These are phyloP conservation scores for Crithidia brevicula DNA, from an alignment of 208 protist species.

Conservation along the genomic window DNA sequence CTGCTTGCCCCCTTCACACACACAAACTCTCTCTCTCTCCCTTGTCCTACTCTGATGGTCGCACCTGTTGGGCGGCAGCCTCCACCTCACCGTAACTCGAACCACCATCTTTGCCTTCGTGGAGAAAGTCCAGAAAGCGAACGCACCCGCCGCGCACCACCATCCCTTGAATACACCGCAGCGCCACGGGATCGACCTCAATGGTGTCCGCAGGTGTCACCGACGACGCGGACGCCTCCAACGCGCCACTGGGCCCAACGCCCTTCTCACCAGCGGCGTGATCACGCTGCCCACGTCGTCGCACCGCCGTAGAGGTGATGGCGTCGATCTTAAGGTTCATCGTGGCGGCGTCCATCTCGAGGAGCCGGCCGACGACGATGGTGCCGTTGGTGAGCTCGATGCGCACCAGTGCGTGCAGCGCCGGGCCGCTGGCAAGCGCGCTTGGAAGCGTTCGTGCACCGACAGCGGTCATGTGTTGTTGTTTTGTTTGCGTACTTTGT, in stretches of 20 bases:
- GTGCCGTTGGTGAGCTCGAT: conserved; percentile 80
- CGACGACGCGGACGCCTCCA: not conserved
- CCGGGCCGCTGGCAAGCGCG: conserved; percentile 50
- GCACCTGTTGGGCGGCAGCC: conserved; percentile 29
- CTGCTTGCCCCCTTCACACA: no score
- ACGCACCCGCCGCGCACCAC: conserved; percentile 70
- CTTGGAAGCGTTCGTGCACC: conserved; percentile 44
- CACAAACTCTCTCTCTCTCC: no score
- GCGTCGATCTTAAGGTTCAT: conserved; percentile 84
- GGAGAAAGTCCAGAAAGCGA: conserved; percentile 71
- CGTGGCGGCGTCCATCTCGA: conserved; percentile 71
- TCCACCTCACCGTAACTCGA: conserved; percentile 57
- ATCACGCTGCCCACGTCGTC: conserved; percentile 6
- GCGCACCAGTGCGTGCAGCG: conserved; percentile 58
- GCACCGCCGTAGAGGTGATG: conserved; percentile 60
- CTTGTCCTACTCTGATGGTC: conserved; percentile 19
- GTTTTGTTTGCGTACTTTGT: no score
- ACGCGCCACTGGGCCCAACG: not conserved
- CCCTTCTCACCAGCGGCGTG: not conserved
- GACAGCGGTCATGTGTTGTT: no score
- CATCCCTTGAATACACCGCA: conserved; percentile 66
- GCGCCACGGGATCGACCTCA: conserved; percentile 47
- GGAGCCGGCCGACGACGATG: conserved; percentile 61
- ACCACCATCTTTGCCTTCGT: conserved; percentile 46
- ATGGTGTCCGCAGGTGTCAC: conserved; percentile 9